Conservation (phyloP, 768 basidiomycete genomes). For the Tephrocybe rancida region DNA sequence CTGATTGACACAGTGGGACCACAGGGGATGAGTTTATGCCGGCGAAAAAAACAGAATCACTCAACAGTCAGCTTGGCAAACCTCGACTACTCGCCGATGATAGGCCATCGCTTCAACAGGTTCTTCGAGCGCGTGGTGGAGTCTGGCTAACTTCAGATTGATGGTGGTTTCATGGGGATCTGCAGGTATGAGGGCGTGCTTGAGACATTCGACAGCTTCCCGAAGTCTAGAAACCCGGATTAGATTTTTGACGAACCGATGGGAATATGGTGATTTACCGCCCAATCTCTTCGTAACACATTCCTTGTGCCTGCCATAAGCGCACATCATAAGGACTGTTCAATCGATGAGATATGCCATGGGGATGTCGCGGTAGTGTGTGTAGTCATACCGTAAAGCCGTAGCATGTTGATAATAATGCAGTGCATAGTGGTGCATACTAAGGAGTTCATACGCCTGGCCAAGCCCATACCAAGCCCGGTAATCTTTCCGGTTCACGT, state of each 20-base stretch:
- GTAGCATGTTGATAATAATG: constrained; percentile 98
- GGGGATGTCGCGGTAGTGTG: background rate
- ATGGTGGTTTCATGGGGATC: constrained; percentile 77
- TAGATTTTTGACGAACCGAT: background rate
- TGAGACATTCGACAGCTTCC: constrained; percentile 91
- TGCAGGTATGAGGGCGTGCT: constrained; percentile 83
- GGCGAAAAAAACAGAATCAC: constrained; percentile 24
- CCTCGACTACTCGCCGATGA: constrained; percentile 79
- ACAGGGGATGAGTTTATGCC: constrained; percentile 22
- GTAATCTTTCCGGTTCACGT: constrained; percentile 96
- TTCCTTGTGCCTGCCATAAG: constrained; percentile 93
- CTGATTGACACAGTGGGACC: constrained; percentile 37
- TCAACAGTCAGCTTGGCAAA: constrained; percentile 64
- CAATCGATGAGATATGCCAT: constrained; percentile 4
- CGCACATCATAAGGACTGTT: constrained; percentile 91
- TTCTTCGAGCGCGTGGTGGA: constrained; percentile 71
- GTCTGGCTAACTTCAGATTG: constrained; percentile 71
- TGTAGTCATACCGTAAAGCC: constrained; percentile 67
- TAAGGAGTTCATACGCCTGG: constrained; percentile 95
- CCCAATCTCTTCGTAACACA: constrained; percentile 91
- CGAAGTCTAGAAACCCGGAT: constrained; percentile 52
- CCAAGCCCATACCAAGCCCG: constrained; percentile 98
- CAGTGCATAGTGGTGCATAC: constrained; percentile 95
- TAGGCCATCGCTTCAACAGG: constrained; percentile 70
- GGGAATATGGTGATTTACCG: constrained; percentile 47